These are phyloP conservation scores for Apophysomyces ossiformis DNA, from an alignment of 371 early-diverging fungal genomes.

Conservation along the genomic window DNA sequence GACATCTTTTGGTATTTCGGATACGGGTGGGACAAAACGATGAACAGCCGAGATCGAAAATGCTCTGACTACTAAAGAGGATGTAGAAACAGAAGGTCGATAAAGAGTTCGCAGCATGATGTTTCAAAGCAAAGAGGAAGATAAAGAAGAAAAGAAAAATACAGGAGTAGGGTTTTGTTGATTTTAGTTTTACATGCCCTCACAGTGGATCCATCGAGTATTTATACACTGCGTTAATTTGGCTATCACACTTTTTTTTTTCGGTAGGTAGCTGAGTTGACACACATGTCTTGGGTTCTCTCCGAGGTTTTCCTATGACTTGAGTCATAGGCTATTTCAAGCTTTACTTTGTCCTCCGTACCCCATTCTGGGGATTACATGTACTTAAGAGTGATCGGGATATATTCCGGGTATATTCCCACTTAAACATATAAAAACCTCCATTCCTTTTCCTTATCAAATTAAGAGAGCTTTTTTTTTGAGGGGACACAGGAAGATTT, in stretches of 20 bases:
- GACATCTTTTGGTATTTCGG: conserved; percentile 39
- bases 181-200: too few species aligned
- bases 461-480: neutral
- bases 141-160: neutral
- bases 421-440: neutral
- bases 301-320: conserved; percentile 3
- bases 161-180: neutral
- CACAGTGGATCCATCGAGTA: neutral
- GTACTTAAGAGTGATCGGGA: neutral
- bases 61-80: neutral
- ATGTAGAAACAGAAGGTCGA: neutral
- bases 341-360: conserved; percentile 5
- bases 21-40: neutral
- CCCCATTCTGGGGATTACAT: neutral
- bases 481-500: neutral
- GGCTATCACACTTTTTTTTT: neutral
- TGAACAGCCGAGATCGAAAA: neutral
- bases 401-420: neutral
- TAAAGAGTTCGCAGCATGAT: conserved; percentile 3
- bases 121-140: neutral
- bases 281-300: neutral
- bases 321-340: conserved; percentile 1
- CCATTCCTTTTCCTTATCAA: neutral
- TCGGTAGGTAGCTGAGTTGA: too few species aligned
- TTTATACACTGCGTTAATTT: conserved; percentile 3